Evolutionary conservation across 164 flowering plant species (phyloP).

Genomic region (Santalum album): DNA sequence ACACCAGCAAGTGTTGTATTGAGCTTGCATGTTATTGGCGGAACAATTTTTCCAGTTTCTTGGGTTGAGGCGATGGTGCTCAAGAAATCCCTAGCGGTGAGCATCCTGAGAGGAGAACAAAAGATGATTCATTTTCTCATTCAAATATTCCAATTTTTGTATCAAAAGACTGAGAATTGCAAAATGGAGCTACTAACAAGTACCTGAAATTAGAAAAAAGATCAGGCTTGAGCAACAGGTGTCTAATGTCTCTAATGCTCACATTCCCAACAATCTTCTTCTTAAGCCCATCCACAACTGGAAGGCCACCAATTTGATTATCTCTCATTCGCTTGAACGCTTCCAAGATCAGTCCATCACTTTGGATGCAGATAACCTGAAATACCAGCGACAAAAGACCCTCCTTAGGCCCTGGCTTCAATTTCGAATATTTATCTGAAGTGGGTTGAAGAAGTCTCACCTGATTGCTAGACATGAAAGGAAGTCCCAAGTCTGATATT

Average conservation of each 20-base stretch:
- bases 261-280: conserved; percentile 65
- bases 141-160: no score
- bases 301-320: conserved; percentile 78
- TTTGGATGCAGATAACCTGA: conserved; percentile 58
- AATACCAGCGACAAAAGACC: no score
- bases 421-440: no score
- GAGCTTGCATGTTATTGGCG: conserved; percentile 60
- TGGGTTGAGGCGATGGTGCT: conserved; percentile 27
- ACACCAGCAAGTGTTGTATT: conserved; percentile 48
- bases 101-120: conserved; percentile 38
- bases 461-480: conserved; percentile 63
- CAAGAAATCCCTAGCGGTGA: conserved; percentile 66
- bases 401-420: no score
- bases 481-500: conserved; percentile 80
- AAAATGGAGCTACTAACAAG: neutral
- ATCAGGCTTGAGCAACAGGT: conserved; percentile 68
- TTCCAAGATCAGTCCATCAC: conserved; percentile 59
- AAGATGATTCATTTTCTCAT: no score
- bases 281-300: conserved; percentile 57
- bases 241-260: conserved; percentile 80
- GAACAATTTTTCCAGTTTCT: conserved; percentile 32
- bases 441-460: conserved; percentile 16
- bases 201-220: conserved; percentile 86
- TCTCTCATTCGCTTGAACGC: conserved; percentile 93
- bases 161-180: no score